Percentiles rank a stretch among this genome's conserved stretches.
phyloP scores from a whole-genome alignment of 1,284 basidiomycete genomes.

The Leccinum solheimii region DNA sequence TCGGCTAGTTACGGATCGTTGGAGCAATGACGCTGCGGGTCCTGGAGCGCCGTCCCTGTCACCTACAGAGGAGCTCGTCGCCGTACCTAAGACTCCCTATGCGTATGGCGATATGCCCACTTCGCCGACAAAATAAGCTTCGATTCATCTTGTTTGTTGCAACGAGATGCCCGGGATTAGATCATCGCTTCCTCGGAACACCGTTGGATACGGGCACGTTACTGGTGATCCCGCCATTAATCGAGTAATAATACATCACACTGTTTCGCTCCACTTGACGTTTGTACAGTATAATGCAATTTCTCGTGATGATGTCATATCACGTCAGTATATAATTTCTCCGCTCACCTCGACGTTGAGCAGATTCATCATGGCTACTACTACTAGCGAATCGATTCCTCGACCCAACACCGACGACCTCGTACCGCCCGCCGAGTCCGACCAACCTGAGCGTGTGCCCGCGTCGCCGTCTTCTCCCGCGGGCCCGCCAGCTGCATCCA shows the following conservation, averaged over 20 bases:
- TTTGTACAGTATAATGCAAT: not conserved
- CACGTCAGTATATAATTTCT: slow-evolving; percentile 21
- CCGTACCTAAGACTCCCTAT: slow-evolving; percentile 12
- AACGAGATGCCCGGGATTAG: not conserved
- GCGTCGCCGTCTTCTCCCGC: slow-evolving; percentile 28
- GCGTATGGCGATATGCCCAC: not conserved
- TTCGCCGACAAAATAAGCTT: not conserved
- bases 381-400: slow-evolving; percentile 1
- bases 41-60: slow-evolving; percentile 34
- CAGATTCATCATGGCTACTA: slow-evolving; percentile 1
- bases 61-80: slow-evolving; percentile 31
- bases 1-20: slow-evolving; percentile 66
- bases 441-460: slow-evolving; percentile 4
- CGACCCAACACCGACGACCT: not conserved
- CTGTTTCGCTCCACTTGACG: not conserved
- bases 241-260: not conserved
- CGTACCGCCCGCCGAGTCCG: slow-evolving; percentile 1
- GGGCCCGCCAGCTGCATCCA: slow-evolving; percentile 27
- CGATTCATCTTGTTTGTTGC: not conserved
- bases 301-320: slow-evolving; percentile 25
- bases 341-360: not conserved
- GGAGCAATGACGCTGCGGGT: slow-evolving; percentile 45
- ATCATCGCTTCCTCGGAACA: not conserved
- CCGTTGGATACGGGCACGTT: slow-evolving; percentile 1
- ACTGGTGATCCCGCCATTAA: not conserved